Evolutionary conservation across 2,329 filamentous ascomycete genomes (phyloP).

Genomic region (Orbilia quercus): DNA sequence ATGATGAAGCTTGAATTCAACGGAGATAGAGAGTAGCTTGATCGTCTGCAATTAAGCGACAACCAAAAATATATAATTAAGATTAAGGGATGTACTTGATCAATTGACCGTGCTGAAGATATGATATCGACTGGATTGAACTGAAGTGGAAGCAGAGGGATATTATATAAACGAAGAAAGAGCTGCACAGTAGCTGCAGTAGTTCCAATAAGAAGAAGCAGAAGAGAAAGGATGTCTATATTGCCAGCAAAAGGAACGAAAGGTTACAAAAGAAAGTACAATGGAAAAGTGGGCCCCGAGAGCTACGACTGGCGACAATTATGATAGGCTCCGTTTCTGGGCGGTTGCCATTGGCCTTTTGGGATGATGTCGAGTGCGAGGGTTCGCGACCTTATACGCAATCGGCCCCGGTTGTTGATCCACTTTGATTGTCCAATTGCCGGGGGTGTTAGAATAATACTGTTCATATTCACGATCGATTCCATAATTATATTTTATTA

Average conservation of each 20-base stretch:
- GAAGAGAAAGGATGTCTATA: slow-evolving; percentile 32
- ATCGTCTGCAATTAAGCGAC: slow-evolving; percentile 55
- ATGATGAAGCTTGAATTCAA: too few species aligned
- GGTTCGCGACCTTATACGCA: slow-evolving; percentile 54
- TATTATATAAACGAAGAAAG: slow-evolving; percentile 30
- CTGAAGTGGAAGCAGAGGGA: slow-evolving; percentile 17
- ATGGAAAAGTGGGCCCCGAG: slow-evolving; percentile 6
- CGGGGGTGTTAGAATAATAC: neutral
- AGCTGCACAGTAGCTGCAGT: slow-evolving; percentile 12
- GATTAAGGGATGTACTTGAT: slow-evolving; percentile 12
- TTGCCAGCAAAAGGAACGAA: slow-evolving; percentile 29
- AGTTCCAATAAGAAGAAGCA: slow-evolving; percentile 26
- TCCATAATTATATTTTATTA: neutral
- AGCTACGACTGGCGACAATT: slow-evolving; percentile 33
- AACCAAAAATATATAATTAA: slow-evolving; percentile 34
- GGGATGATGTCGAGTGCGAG: slow-evolving; percentile 43
- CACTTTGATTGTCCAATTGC: neutral
- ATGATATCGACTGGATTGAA: slow-evolving; percentile 20
- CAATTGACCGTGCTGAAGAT: slow-evolving; percentile 24
- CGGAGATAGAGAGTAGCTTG: neutral
- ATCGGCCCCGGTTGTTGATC: slow-evolving; percentile 25
- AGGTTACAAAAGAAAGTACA: too few species aligned
- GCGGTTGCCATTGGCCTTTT: slow-evolving; percentile 54
- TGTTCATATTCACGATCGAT: neutral
- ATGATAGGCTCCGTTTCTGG: slow-evolving; percentile 52